Evolutionary conservation across 108 stramenopile species (phyloP).

Genomic region (Pseudonitzschia multiseries): DNA sequence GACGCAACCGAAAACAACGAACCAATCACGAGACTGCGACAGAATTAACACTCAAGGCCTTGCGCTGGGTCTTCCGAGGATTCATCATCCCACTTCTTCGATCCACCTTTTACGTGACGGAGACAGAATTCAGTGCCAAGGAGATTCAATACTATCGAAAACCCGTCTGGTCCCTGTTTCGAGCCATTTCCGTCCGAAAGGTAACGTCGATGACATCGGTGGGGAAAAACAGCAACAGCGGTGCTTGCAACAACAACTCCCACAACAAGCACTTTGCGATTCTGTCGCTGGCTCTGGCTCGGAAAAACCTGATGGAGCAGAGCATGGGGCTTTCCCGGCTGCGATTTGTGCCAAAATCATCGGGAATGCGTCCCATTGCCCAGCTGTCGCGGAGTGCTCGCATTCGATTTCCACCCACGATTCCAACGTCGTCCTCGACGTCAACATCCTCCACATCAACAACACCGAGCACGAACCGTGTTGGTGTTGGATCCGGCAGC

Average conservation of each 20-base stretch:
- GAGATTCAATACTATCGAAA: conserved; percentile 75
- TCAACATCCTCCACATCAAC: background rate
- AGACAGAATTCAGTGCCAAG: conserved; percentile 69
- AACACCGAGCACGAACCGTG: too few species aligned
- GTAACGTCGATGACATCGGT: conserved; percentile 21
- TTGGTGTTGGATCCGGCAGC: too few species aligned
- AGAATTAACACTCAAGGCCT: conserved; percentile 39
- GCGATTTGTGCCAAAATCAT: conserved; percentile 73
- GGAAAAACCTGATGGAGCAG: conserved; percentile 36
- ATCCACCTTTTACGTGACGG: conserved; percentile 79
- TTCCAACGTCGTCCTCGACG: background rate
- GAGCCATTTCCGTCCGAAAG: conserved; percentile 54
- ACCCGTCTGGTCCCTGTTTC: conserved; percentile 79
- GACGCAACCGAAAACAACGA: background rate
- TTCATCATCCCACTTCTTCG: conserved; percentile 75
- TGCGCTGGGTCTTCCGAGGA: conserved; percentile 71
- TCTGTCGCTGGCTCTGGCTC: conserved; percentile 32
- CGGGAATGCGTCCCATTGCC: conserved; percentile 81
- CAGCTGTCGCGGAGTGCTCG: conserved; percentile 41
- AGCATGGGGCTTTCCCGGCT: conserved; percentile 66
- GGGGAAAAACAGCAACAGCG: background rate
- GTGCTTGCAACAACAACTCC: background rate
- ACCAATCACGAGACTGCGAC: conserved; percentile 57
- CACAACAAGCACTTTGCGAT: conserved; percentile 58
- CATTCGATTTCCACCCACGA: background rate